These are phyloP conservation scores for Melastoma candidum DNA, from an alignment of 441 rosid species.

Conservation along the genomic window DNA sequence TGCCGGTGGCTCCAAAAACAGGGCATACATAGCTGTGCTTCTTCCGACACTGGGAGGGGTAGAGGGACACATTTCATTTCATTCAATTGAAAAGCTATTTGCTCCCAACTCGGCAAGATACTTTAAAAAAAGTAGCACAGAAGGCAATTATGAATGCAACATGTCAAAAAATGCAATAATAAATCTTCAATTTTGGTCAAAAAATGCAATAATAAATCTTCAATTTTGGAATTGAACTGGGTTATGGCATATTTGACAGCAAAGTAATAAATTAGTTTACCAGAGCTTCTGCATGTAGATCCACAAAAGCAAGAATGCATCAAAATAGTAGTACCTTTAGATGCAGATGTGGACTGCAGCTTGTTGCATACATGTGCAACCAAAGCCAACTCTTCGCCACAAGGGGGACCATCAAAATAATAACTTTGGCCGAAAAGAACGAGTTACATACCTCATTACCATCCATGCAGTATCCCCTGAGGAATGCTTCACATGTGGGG, in stretches of 20 bases:
- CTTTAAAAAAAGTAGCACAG: not conserved
- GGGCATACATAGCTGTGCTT: constrained; percentile 94
- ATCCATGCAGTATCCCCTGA: constrained; percentile 86
- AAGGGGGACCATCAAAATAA: not conserved
- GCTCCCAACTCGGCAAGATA: constrained; percentile 11
- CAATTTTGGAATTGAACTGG: no score
- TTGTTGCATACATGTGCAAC: not conserved
- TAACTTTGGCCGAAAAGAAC: constrained; percentile 1
- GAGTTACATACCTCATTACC: constrained; percentile 67
- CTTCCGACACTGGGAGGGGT: constrained; percentile 66
- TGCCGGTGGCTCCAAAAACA: constrained; percentile 58
- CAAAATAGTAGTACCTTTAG: no score
- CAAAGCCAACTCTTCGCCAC: constrained; percentile 1
- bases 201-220: no score
- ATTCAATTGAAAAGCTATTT: not conserved
- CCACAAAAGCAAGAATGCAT: no score
- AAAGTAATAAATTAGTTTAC: no score
- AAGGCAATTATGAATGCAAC: not conserved
- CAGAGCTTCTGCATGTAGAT: no score
- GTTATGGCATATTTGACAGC: no score
- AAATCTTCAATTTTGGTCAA: no score
- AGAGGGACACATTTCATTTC: constrained; percentile 9
- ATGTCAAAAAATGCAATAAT: no score
- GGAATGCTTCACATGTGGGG: constrained; percentile 73
- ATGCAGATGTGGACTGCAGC: no score